phyloP scores from a whole-genome alignment of 1,139 yeast genomes.

The Lodderomyces parapsilosis region DNA sequence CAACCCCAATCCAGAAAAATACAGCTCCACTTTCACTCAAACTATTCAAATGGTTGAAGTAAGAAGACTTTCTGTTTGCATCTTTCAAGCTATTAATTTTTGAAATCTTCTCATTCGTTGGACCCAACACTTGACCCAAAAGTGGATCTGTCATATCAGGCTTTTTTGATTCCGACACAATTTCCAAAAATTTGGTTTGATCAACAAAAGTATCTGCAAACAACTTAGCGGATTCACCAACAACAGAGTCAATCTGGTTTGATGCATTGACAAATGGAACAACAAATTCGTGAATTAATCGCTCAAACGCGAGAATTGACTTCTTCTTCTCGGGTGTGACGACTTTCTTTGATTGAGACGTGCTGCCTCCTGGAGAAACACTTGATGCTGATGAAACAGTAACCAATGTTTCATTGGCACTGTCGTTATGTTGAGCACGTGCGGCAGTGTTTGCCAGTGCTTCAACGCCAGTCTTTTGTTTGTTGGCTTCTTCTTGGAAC shows the following conservation, averaged over 20 bases:
- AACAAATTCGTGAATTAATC: conserved; percentile 51
- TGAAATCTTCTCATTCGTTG: conserved; percentile 63
- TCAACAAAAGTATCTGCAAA: conserved; percentile 60
- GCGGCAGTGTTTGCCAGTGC: background rate
- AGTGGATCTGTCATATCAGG: conserved; percentile 59
- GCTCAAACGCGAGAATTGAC: conserved; percentile 53
- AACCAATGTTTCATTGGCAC: background rate
- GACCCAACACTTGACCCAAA: conserved; percentile 57
- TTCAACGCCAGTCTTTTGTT: conserved; percentile 9
- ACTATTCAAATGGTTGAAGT: conserved; percentile 72
- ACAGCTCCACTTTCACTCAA: conserved; percentile 89
- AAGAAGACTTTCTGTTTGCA: conserved; percentile 63
- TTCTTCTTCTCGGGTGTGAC: conserved; percentile 24
- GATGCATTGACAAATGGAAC: conserved; percentile 63
- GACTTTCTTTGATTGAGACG: background rate
- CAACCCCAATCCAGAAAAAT: conserved; percentile 83
- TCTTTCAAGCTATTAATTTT: conserved; percentile 69
- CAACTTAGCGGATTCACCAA: conserved; percentile 57
- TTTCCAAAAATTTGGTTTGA: conserved; percentile 57
- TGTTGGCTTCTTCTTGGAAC: conserved; percentile 58
- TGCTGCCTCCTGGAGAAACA: conserved; percentile 11
- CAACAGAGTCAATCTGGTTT: conserved; percentile 57
- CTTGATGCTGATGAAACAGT: conserved; percentile 10
- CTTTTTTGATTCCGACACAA: conserved; percentile 61
- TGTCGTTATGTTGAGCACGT: background rate